Evolutionary conservation across 257 asterid species (phyloP).

Genomic region (Nicotiana undulata): DNA sequence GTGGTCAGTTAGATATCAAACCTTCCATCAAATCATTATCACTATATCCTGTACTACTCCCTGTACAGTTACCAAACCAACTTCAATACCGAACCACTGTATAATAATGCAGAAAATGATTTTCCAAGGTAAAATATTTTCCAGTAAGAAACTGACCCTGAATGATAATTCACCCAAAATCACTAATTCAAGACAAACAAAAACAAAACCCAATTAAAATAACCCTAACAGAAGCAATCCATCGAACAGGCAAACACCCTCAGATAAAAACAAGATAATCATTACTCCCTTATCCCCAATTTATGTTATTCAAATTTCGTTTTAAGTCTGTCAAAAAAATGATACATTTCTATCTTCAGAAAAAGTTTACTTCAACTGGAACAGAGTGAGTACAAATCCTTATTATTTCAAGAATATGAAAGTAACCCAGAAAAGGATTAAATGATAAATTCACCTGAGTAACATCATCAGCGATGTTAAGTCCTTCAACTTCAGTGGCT

Average conservation of each 20-base stretch:
- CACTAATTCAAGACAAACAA: background rate
- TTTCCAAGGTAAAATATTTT: background rate
- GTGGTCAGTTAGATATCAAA: background rate
- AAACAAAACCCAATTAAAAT: background rate
- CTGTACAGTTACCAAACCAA: background rate
- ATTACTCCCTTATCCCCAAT: no score
- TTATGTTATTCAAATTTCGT: no score
- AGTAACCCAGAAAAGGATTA: background rate
- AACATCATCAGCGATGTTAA: conserved; percentile 93
- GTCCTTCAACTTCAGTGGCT: conserved; percentile 66
- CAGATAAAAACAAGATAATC: background rate
- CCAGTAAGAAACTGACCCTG: background rate
- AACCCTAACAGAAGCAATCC: background rate
- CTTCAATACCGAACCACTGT: background rate
- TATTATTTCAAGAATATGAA: background rate
- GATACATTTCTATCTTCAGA: no score
- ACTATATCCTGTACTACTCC: background rate
- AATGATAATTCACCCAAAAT: background rate
- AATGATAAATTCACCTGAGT: conserved; percentile 52
- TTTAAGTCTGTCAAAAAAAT: no score
- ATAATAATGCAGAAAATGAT: background rate
- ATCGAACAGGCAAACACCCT: background rate
- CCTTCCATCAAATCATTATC: background rate
- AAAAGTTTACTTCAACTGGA: no score
- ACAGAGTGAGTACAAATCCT: no score